Percentiles rank a stretch among this genome's conserved stretches.
These are phyloP conservation scores for Fraxinus albicans DNA, from an alignment of 305 asterid genomes.

Conservation along the genomic window DNA sequence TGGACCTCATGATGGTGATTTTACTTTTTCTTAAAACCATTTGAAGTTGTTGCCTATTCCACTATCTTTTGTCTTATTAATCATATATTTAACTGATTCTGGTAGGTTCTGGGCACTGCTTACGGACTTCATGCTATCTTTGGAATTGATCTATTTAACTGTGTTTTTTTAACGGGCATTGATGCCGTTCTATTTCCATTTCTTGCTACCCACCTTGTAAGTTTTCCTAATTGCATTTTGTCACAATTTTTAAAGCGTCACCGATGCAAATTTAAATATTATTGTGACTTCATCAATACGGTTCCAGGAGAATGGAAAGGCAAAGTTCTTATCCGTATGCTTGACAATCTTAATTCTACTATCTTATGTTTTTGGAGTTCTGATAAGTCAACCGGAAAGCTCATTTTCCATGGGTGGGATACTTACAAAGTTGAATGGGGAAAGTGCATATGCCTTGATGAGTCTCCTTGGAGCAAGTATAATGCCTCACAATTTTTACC, in stretches of 20 bases:
- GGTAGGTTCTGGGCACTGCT: conserved; percentile 90
- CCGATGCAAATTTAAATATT: conserved; percentile 12
- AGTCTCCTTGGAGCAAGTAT: conserved; percentile 92
- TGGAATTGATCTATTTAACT: conserved; percentile 73
- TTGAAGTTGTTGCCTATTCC: conserved; percentile 6
- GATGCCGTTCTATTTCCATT: conserved; percentile 75
- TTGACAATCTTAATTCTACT: conserved; percentile 56
- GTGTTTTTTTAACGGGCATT: conserved; percentile 73
- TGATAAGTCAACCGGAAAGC: conserved; percentile 60
- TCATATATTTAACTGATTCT: conserved; percentile 27
- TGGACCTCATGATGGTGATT: conserved; percentile 90
- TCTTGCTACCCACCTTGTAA: conserved; percentile 60
- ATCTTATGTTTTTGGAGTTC: conserved; percentile 66
- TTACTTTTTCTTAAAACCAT: conserved; percentile 17
- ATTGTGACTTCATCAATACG: not conserved
- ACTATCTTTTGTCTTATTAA: conserved; percentile 20
- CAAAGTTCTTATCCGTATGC: conserved; percentile 55
- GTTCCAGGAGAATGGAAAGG: conserved; percentile 65
- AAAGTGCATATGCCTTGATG: conserved; percentile 83
- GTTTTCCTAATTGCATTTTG: conserved; percentile 30
- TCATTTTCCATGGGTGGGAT: conserved; percentile 58
- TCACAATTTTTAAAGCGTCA: conserved; percentile 2
- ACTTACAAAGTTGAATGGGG: conserved; percentile 67
- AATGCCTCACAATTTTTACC: conserved; percentile 93
- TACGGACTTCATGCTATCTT: conserved; percentile 80